A percentile compares a stretch with the other conserved stretches of the same genome.
phyloP scores from a whole-genome alignment of 2,329 filamentous ascomycete species.

The Fusarium robinianum region DNA sequence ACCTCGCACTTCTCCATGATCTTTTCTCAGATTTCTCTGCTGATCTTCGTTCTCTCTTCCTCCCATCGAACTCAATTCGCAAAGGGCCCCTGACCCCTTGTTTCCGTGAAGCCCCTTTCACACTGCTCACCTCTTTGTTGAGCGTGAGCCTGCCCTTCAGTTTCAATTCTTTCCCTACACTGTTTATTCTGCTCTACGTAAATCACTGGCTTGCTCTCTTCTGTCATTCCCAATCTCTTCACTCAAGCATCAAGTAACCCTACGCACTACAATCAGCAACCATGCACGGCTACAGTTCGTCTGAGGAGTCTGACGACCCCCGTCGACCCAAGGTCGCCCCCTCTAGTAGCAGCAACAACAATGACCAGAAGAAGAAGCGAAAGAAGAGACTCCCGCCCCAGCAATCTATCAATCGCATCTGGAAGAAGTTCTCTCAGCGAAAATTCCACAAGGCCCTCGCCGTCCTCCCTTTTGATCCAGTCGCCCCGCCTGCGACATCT shows the following conservation, averaged over 20 bases:
- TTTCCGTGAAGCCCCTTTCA: too few species aligned
- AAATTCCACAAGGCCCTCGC: constrained; percentile 68
- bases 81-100: too few species aligned
- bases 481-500: constrained; percentile 53
- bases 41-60: too few species aligned
- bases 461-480: constrained; percentile 67
- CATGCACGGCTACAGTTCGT: constrained; percentile 55
- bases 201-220: not conserved
- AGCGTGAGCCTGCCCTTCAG: too few species aligned
- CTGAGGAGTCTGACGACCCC: constrained; percentile 55
- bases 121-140: too few species aligned
- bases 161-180: too few species aligned
- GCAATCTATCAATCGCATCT: constrained; percentile 68
- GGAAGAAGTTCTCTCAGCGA: constrained; percentile 62
- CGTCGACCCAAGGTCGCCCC: constrained; percentile 44
- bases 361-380: constrained; percentile 55
- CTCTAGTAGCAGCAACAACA: constrained; percentile 40
- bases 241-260: not conserved
- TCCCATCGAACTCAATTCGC: too few species aligned
- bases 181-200: too few species aligned
- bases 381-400: constrained; percentile 62
- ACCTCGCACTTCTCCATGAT: too few species aligned
- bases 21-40: too few species aligned
- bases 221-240: not conserved
- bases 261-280: constrained; percentile 7